Conservation (phyloP, 345 rosid species). For the Isatis tinctoria region DNA sequence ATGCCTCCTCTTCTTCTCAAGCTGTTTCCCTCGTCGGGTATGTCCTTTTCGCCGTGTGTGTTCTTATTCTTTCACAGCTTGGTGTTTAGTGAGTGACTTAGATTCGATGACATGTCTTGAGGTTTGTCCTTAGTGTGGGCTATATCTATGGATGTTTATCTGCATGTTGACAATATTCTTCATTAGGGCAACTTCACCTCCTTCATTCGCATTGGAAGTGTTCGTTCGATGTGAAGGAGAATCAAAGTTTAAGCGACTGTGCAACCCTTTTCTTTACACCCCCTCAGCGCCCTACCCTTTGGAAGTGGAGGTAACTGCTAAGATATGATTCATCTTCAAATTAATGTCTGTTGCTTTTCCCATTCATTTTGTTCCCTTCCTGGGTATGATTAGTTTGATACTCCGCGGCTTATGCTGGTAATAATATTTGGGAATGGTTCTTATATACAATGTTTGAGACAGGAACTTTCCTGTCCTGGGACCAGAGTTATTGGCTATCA, state of each 20-base stretch:
- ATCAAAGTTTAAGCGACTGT: slow-evolving; percentile 92
- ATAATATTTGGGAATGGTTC: slow-evolving; percentile 12
- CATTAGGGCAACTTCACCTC: slow-evolving; percentile 92
- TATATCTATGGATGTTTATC: slow-evolving; percentile 11
- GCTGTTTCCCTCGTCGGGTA: slow-evolving; percentile 83
- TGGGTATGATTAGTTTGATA: slow-evolving; percentile 8
- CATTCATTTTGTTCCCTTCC: neutral
- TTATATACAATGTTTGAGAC: neutral
- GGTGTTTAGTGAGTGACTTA: neutral
- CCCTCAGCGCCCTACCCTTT: slow-evolving; percentile 93
- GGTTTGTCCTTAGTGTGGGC: neutral
- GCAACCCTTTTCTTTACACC: slow-evolving; percentile 92
- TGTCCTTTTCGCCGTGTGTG: slow-evolving; percentile 8
- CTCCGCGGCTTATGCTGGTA: slow-evolving; percentile 5
- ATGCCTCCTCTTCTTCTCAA: slow-evolving; percentile 76
- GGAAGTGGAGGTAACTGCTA: slow-evolving; percentile 78
- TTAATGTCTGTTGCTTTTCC: slow-evolving; percentile 11
- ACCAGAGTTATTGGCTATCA: neutral
- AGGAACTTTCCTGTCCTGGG: neutral
- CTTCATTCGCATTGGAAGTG: slow-evolving; percentile 97
- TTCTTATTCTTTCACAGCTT: neutral
- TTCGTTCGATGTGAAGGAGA: slow-evolving; percentile 93
- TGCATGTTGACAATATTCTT: slow-evolving; percentile 15
- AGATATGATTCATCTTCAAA: neutral
- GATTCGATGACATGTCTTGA: neutral